A percentile compares a stretch with the other conserved stretches of the same genome.
phyloP scores from a whole-genome alignment of 306 rosid species.

The Pterocarpus santalinus region DNA sequence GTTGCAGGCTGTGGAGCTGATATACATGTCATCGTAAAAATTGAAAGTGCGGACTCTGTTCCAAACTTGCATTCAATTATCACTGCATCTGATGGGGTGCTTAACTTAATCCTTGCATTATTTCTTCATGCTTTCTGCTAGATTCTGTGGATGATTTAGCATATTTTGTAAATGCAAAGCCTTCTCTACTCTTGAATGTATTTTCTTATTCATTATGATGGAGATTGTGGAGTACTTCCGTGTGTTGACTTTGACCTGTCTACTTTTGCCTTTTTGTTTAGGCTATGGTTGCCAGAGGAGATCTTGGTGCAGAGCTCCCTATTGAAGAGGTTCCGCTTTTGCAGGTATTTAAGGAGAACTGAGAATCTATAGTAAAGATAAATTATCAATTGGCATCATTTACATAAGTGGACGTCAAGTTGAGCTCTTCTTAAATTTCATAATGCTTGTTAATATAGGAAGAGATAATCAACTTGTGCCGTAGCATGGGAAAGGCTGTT shows the following conservation, averaged over 20 bases:
- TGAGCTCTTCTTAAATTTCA: conserved; percentile 38
- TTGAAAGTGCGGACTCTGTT: conserved; percentile 97
- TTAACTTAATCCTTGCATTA: conserved; percentile 40
- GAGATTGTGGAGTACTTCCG: not conserved
- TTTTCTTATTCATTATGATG: not conserved
- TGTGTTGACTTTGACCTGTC: not conserved
- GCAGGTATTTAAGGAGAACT: conserved; percentile 45
- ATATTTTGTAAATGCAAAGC: conserved; percentile 20
- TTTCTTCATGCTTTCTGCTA: conserved; percentile 28
- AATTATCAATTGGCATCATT: not conserved
- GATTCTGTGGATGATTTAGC: conserved; percentile 3
- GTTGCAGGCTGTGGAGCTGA: conserved; percentile 80
- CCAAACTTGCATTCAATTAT: conserved; percentile 93
- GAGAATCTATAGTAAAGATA: not conserved
- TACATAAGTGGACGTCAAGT: conserved; percentile 1
- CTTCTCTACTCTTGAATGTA: not conserved
- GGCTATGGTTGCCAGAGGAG: conserved; percentile 75
- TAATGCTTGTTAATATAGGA: conserved; percentile 62
- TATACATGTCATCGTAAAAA: conserved; percentile 93
- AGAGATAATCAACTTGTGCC: conserved; percentile 88
- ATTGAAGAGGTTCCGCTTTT: conserved; percentile 68
- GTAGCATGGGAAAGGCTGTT: conserved; percentile 99
- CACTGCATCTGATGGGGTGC: conserved; percentile 70
- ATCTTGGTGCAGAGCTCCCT: conserved; percentile 70
- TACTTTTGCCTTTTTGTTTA: conserved; percentile 37